Conservation (phyloP, 1,284 basidiomycete species). For the Cerrena zonata region DNA sequence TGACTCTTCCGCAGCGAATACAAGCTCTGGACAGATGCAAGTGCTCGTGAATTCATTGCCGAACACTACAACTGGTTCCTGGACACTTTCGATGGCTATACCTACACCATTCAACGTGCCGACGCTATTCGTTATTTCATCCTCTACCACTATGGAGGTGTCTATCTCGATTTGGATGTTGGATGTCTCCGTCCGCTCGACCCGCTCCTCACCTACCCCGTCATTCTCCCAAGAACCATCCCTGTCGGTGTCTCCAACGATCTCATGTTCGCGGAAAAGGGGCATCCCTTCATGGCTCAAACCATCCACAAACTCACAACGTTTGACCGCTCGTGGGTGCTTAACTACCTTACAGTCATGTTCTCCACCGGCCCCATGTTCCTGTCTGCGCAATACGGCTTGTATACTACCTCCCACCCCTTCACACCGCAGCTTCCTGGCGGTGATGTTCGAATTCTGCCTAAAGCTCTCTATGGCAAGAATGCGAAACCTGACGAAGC, state of each 20-base stretch:
- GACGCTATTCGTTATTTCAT: conserved; percentile 98
- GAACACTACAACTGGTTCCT: conserved; percentile 89
- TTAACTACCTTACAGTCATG: conserved; percentile 99
- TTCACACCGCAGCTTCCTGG: conserved; percentile 46
- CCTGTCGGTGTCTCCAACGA: conserved; percentile 97
- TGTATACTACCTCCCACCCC: conserved; percentile 73
- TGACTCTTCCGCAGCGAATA: conserved; percentile 63
- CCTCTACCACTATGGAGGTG: conserved; percentile 88
- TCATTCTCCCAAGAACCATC: conserved; percentile 90
- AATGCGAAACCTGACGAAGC: conserved; percentile 82
- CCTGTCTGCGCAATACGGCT: conserved; percentile 79
- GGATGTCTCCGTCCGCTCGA: conserved; percentile 90
- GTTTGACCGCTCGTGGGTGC: conserved; percentile 90
- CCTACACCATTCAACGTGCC: conserved; percentile 92
- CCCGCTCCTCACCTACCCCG: conserved; percentile 81
- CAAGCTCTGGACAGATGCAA: conserved; percentile 94
- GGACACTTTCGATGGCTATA: conserved; percentile 87
- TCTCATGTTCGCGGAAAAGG: conserved; percentile 85
- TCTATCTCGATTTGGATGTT: conserved; percentile 96
- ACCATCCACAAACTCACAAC: conserved; percentile 87
- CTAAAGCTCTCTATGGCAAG: conserved; percentile 93
- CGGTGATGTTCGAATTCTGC: conserved; percentile 79
- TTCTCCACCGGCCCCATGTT: conserved; percentile 98
- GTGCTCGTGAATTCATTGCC: conserved; percentile 85
- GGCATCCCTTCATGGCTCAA: conserved; percentile 86